phyloP scores from a whole-genome alignment of 306 rosid genomes.

The Cicer cuneatum region DNA sequence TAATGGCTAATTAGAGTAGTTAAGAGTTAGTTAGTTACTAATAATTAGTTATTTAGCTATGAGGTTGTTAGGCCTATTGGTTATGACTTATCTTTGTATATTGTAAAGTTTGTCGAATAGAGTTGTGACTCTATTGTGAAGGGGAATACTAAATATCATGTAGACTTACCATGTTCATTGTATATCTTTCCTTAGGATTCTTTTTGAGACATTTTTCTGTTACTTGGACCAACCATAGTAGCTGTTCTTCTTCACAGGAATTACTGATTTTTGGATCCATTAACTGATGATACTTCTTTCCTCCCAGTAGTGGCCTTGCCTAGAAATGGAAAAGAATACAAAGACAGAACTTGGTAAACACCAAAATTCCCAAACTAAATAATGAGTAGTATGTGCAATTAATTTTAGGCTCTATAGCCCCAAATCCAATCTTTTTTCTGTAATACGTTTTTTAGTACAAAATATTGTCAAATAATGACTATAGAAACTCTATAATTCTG shows the following conservation, averaged over 20 bases:
- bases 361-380: conserved; percentile 12
- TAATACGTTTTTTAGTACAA: too few species aligned
- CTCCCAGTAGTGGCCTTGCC: conserved; percentile 55
- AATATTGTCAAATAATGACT: too few species aligned
- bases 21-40: too few species aligned
- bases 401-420: neutral
- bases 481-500: too few species aligned
- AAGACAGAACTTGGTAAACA: conserved; percentile 11
- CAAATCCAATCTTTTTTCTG: too few species aligned
- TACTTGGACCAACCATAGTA: conserved; percentile 51
- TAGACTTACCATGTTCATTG: conserved; percentile 58
- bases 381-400: neutral
- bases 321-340: conserved; percentile 24
- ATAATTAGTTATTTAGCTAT: too few species aligned
- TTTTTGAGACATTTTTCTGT: conserved; percentile 55
- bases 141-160: neutral
- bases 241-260: conserved; percentile 52
- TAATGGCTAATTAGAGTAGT: too few species aligned
- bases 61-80: too few species aligned
- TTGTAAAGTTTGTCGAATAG: too few species aligned
- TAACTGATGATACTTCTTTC: conserved; percentile 49
- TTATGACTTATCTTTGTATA: too few species aligned
- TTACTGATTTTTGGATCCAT: conserved; percentile 49
- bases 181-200: conserved; percentile 49
- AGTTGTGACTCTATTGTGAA: too few species aligned